Conservation (phyloP, 1,284 basidiomycete species). For the Tetrapyrgos nigripes region DNA sequence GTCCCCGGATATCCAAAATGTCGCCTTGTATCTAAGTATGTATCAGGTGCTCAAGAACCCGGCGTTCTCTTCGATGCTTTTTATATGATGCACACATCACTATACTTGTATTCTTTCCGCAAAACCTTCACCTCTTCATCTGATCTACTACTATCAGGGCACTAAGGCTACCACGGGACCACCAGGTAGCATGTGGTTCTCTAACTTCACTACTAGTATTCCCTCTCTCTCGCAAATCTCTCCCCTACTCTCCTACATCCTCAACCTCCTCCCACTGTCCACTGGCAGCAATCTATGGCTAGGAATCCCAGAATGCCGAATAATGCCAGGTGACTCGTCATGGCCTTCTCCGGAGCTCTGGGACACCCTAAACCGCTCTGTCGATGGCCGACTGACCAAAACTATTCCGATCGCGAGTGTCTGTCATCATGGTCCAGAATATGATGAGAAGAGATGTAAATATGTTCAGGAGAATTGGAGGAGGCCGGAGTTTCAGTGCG, state of each 20-base stretch:
- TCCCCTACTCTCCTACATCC: not conserved
- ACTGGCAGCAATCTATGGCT: not conserved
- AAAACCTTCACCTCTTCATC: too few relatives aligned
- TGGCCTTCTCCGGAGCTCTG: slow-evolving; percentile 26
- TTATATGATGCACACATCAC: too few relatives aligned
- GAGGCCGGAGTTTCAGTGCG: slow-evolving; percentile 20
- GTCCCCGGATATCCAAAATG: too few relatives aligned
- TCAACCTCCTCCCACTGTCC: too few relatives aligned
- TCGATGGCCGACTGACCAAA: slow-evolving; percentile 27
- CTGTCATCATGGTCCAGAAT: slow-evolving; percentile 22
- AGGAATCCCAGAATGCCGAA: not conserved
- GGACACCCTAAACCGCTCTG: slow-evolving; percentile 28
- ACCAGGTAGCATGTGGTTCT: too few relatives aligned
- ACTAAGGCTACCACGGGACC: too few relatives aligned
- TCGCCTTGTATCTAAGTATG: too few relatives aligned
- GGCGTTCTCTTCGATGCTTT: too few relatives aligned
- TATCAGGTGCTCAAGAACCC: too few relatives aligned
- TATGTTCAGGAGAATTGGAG: slow-evolving; percentile 19
- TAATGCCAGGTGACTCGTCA: slow-evolving; percentile 20
- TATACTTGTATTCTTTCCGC: too few relatives aligned
- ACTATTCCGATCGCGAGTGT: slow-evolving; percentile 25
- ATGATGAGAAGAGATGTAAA: slow-evolving; percentile 14
- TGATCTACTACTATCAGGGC: too few relatives aligned
- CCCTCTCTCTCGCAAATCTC: not conserved
- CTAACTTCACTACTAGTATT: not conserved